These are phyloP conservation scores for Akanthomyces uredinophilus DNA, from an alignment of 2,329 filamentous ascomycete genomes.

Conservation along the genomic window DNA sequence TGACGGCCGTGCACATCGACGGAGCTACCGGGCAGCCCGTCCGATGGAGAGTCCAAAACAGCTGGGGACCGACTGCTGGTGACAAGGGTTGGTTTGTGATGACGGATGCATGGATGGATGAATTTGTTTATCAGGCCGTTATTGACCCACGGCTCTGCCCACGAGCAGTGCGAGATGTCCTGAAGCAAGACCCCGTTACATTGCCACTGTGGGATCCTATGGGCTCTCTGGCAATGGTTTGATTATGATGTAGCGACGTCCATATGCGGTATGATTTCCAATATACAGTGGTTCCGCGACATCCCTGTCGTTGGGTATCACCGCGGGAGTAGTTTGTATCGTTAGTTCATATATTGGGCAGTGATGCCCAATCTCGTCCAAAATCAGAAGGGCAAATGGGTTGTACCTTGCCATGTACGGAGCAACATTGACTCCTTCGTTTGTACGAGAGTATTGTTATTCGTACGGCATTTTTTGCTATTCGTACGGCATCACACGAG, in stretches of 20 bases:
- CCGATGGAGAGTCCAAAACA: conserved; percentile 84
- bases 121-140: conserved; percentile 83
- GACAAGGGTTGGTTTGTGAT: conserved; percentile 85
- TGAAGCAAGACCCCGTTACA: conserved; percentile 65
- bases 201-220: conserved; percentile 78
- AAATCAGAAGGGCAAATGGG: background rate
- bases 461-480: too few relatives aligned
- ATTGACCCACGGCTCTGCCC: conserved; percentile 66
- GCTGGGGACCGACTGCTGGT: conserved; percentile 67
- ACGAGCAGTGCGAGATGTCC: conserved; percentile 62
- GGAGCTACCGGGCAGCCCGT: conserved; percentile 56
- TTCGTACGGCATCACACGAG: too few relatives aligned
- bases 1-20: conserved; percentile 79
- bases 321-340: background rate
- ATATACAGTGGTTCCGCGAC: background rate
- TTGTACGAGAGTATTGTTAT: too few relatives aligned
- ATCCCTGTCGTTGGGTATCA: background rate
- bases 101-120: conserved; percentile 73
- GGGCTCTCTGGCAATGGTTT: conserved; percentile 59
- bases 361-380: background rate
- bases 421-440: too few relatives aligned
- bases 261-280: background rate
- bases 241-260: conserved; percentile 14
- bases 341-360: background rate
- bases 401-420: too few relatives aligned